Percentiles rank a stretch among this genome's conserved stretches.
phyloP scores from a whole-genome alignment of 176 grass and related monocot genomes.

The Aegilops umbellulata region DNA sequence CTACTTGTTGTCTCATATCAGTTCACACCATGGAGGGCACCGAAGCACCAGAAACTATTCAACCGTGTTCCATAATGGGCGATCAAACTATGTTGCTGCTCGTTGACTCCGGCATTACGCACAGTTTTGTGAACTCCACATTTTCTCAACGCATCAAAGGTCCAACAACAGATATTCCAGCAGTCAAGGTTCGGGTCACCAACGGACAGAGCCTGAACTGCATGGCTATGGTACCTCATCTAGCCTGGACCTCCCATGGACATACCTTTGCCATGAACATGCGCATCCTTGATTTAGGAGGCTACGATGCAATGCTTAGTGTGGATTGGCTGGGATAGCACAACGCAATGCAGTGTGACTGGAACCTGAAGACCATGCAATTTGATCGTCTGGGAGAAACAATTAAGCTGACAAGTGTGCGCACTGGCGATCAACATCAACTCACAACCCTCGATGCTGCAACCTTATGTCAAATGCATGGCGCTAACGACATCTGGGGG shows the following conservation, averaged over 20 bases:
- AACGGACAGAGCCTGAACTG: neutral
- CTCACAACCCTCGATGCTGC: no score
- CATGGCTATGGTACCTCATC: no score
- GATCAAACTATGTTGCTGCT: neutral
- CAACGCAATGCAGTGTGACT: no score
- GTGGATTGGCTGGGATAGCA: neutral
- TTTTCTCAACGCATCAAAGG: no score
- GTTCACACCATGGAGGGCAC: neutral
- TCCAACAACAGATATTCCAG: neutral
- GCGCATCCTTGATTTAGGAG: neutral
- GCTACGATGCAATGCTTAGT: neutral
- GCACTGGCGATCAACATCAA: no score
- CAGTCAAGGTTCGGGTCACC: neutral
- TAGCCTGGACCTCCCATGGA: neutral
- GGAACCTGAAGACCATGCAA: no score
- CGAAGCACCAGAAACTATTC: neutral
- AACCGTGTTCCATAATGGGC: neutral
- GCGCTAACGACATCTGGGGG: no score
- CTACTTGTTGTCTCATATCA: neutral
- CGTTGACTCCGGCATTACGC: no score
- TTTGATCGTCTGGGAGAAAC: neutral
- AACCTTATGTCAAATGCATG: no score
- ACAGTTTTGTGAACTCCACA: neutral
- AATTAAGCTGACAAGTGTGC: no score
- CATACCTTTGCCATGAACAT: neutral